These are phyloP conservation scores for Pleurotus pulmonarius DNA, from an alignment of 768 basidiomycete genomes.

Conservation along the genomic window DNA sequence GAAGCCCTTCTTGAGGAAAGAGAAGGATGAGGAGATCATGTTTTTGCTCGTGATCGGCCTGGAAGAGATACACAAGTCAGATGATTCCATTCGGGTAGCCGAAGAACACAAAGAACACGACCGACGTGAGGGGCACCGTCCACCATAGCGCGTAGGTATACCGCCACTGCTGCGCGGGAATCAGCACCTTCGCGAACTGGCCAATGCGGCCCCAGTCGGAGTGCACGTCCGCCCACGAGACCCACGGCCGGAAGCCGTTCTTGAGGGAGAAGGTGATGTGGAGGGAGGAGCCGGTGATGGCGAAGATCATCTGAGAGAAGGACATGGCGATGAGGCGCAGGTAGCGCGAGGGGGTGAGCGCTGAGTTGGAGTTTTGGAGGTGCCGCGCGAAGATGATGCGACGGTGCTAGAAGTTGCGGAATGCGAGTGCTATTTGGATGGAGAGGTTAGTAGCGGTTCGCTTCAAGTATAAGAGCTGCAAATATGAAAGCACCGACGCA, in stretches of 20 bases:
- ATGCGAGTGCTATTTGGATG: conserved; percentile 22
- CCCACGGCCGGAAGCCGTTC: conserved; percentile 30
- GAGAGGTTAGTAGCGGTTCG: neutral
- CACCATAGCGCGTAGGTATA: conserved; percentile 4
- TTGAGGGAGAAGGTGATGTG: conserved; percentile 30
- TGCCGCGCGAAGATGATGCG: conserved; percentile 19
- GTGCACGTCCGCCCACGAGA: conserved; percentile 47
- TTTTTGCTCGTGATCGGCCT: no score
- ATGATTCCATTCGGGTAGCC: conserved; percentile 13
- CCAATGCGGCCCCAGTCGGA: conserved; percentile 21
- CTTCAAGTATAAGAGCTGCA: no score
- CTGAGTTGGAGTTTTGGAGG: conserved; percentile 36
- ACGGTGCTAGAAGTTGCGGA: conserved; percentile 26
- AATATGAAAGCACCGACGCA: conserved; percentile 36
- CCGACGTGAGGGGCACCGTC: conserved; percentile 17
- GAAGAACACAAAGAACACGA: conserved; percentile 56
- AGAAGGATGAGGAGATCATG: no score
- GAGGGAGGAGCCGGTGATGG: conserved; percentile 32
- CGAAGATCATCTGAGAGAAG: conserved; percentile 29
- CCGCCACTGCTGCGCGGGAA: neutral
- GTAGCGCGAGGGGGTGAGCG: conserved; percentile 45
- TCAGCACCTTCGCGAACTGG: neutral
- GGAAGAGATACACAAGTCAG: no score
- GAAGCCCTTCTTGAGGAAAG: no score
- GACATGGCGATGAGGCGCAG: conserved; percentile 52